Percentiles rank a stretch among this genome's conserved stretches.
These are phyloP conservation scores for Remersonia thermophila DNA, from an alignment of 2,329 filamentous ascomycete genomes.

Conservation along the genomic window DNA sequence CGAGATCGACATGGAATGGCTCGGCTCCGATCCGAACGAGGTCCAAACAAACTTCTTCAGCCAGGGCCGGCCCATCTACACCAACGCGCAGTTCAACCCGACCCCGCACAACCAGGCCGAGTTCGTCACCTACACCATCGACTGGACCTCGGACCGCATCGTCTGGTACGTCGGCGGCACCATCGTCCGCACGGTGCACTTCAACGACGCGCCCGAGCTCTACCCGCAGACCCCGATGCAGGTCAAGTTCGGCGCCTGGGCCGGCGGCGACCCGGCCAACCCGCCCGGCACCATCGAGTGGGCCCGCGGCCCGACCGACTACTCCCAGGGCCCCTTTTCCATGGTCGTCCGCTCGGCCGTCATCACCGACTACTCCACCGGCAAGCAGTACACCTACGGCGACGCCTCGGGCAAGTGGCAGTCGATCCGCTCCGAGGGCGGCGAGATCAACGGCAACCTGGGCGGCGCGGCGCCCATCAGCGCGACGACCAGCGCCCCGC, in stretches of 20 bases:
- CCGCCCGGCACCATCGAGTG: slow-evolving; percentile 72
- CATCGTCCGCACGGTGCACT: slow-evolving; percentile 63
- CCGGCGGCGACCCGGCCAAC: slow-evolving; percentile 77
- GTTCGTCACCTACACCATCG: slow-evolving; percentile 79
- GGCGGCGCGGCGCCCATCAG: slow-evolving; percentile 39
- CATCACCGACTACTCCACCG: slow-evolving; percentile 87
- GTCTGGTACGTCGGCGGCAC: slow-evolving; percentile 75
- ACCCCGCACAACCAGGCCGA: slow-evolving; percentile 54
- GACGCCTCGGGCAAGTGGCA: slow-evolving; percentile 67
- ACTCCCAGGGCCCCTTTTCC: slow-evolving; percentile 66
- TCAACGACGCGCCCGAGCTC: slow-evolving; percentile 58
- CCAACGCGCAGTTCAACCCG: slow-evolving; percentile 73
- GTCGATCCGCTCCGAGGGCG: slow-evolving; percentile 72
- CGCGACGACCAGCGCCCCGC: slow-evolving; percentile 43
- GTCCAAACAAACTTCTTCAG: slow-evolving; percentile 98
- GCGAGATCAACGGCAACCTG: slow-evolving; percentile 58
- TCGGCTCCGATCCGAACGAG: slow-evolving; percentile 61
- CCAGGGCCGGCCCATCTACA: slow-evolving; percentile 80
- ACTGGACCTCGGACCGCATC: slow-evolving; percentile 80
- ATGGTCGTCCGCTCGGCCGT: slow-evolving; percentile 71
- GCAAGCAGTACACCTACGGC: slow-evolving; percentile 69
- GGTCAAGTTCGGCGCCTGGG: slow-evolving; percentile 84
- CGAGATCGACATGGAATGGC: slow-evolving; percentile 96
- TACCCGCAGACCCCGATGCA: slow-evolving; percentile 96
- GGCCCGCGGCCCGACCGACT: slow-evolving; percentile 80